These are phyloP conservation scores for Sporormia fimetaria DNA, from an alignment of 495 filamentous ascomycete genomes.

Conservation along the genomic window DNA sequence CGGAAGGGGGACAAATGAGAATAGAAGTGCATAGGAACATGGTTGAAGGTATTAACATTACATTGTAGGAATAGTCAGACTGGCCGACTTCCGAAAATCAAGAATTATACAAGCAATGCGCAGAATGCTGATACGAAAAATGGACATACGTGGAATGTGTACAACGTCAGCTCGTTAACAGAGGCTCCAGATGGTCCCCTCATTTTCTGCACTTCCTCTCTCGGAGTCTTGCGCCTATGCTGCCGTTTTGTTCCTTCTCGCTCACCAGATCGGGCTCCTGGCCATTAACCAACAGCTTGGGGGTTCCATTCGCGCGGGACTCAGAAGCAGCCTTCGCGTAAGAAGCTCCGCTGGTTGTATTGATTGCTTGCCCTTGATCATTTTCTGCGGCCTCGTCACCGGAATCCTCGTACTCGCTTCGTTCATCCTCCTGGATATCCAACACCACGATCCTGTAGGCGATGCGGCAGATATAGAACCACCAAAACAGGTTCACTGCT, in stretches of 20 bases:
- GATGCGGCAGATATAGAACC: constrained; percentile 30
- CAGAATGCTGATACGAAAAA: no score
- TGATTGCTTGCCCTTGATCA: not conserved
- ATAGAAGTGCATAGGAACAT: no score
- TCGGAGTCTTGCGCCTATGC: not conserved
- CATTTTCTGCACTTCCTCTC: constrained; percentile 13
- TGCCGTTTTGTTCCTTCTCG: not conserved
- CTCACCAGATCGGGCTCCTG: not conserved
- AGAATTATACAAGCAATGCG: no score
- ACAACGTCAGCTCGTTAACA: not conserved
- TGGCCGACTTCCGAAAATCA: no score
- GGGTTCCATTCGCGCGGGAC: constrained; percentile 7
- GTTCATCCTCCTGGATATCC: constrained; percentile 27
- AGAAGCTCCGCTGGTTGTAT: not conserved
- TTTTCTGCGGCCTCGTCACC: constrained; percentile 22
- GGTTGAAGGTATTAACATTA: no score
- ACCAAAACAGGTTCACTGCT: constrained; percentile 35
- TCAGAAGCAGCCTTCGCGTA: constrained; percentile 3
- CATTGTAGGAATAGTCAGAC: no score
- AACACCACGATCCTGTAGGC: constrained; percentile 24
- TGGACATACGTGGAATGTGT: no score
- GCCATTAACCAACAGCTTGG: constrained; percentile 15
- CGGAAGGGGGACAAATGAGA: no score
- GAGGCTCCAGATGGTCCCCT: not conserved
- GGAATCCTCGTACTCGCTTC: constrained; percentile 33